Conservation (phyloP, 1,139 yeast species). For the Kazachstania sp. region DNA sequence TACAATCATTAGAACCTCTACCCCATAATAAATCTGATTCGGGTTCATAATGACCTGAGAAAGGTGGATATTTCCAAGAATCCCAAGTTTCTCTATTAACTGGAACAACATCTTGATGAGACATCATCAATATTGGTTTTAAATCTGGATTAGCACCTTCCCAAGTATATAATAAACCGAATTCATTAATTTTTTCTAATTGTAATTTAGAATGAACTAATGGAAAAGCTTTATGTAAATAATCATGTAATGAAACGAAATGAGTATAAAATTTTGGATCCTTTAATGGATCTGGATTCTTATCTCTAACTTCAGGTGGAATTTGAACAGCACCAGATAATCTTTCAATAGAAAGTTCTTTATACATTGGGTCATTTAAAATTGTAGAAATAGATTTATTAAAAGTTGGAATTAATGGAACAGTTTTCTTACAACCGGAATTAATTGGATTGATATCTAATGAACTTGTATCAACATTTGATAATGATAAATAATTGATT, state of each 20-base stretch:
- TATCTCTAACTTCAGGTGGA: constrained; percentile 57
- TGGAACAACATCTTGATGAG: constrained; percentile 83
- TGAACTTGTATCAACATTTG: background rate
- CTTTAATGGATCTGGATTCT: constrained; percentile 36
- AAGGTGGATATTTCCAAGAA: constrained; percentile 66
- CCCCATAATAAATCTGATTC: constrained; percentile 42
- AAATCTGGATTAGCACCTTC: constrained; percentile 45
- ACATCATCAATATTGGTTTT: constrained; percentile 61
- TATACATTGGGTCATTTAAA: constrained; percentile 35
- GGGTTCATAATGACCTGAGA: constrained; percentile 60
- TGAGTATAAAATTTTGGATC: constrained; percentile 26
- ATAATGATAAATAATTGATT: background rate
- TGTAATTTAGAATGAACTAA: constrained; percentile 41
- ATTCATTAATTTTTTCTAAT: constrained; percentile 52
- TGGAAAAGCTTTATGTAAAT: constrained; percentile 52
- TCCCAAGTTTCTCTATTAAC: constrained; percentile 50
- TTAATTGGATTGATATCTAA: background rate
- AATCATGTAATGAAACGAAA: constrained; percentile 41
- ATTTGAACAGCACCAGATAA: constrained; percentile 49
- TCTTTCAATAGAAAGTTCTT: constrained; percentile 36
- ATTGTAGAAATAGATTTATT: constrained; percentile 25
- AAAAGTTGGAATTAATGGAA: constrained; percentile 14
- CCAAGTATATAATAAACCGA: constrained; percentile 62
- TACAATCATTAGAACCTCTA: constrained; percentile 60
- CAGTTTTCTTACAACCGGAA: constrained; percentile 9